These are phyloP conservation scores for Starmerella etchellsii DNA, from an alignment of 805 yeast genomes.

Conservation along the genomic window DNA sequence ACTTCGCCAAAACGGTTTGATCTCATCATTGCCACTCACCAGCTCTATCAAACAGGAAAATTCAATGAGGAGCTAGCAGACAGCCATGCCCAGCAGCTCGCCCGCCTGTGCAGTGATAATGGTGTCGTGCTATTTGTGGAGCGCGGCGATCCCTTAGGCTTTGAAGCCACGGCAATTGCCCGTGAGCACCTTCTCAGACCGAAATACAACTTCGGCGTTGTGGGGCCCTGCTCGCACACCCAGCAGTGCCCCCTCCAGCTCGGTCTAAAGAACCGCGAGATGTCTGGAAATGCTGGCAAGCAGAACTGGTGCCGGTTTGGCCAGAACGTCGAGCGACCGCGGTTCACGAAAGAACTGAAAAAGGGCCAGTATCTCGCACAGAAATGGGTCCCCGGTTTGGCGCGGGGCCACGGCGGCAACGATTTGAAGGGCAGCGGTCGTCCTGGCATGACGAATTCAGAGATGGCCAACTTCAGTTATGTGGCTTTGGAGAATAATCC, in stretches of 20 bases:
- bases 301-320: slow-evolving; percentile 69
- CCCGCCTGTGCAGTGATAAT: slow-evolving; percentile 54
- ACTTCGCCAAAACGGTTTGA: slow-evolving; percentile 45
- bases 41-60: slow-evolving; percentile 46
- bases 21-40: slow-evolving; percentile 71
- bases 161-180: slow-evolving; percentile 79
- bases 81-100: slow-evolving; percentile 43
- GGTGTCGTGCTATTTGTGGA: slow-evolving; percentile 74
- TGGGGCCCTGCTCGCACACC: slow-evolving; percentile 91
- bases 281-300: slow-evolving; percentile 36
- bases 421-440: slow-evolving; percentile 64
- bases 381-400: slow-evolving; percentile 48
- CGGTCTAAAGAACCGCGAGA: slow-evolving; percentile 39
- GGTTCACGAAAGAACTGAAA: slow-evolving; percentile 68
- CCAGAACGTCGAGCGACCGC: slow-evolving; percentile 63
- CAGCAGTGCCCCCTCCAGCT: slow-evolving; percentile 74
- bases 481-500: slow-evolving; percentile 42
- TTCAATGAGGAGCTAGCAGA: slow-evolving; percentile 67
- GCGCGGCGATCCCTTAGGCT: slow-evolving; percentile 81
- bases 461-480: slow-evolving; percentile 61
- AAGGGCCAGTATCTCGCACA: slow-evolving; percentile 65
- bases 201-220: slow-evolving; percentile 35
- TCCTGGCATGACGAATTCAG: slow-evolving; percentile 55
- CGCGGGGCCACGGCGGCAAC: slow-evolving; percentile 35
- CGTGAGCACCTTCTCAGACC: slow-evolving; percentile 86